Percentiles rank a stretch among this genome's conserved stretches.
These are phyloP conservation scores for Filobasidium wieringae DNA, from an alignment of 768 basidiomycete species.

Conservation along the genomic window DNA sequence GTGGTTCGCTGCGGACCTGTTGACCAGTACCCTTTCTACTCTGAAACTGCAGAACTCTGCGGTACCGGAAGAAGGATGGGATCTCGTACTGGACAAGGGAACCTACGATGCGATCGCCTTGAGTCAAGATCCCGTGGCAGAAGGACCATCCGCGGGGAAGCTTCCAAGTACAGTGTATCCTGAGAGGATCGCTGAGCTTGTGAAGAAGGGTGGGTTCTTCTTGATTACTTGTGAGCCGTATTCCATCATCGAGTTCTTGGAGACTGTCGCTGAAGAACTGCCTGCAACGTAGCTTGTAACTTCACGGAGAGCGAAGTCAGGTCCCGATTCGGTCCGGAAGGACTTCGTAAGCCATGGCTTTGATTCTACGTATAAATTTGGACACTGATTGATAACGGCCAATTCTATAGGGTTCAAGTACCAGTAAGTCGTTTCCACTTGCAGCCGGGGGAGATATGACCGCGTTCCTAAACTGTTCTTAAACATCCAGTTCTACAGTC, in stretches of 20 bases:
- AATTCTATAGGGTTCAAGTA: constrained; percentile 23
- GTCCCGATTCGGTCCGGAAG: constrained; percentile 26
- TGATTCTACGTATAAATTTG: neutral
- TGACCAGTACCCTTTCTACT: constrained; percentile 2
- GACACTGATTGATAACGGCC: neutral
- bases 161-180: constrained; percentile 39
- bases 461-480: neutral
- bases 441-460: no score
- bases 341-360: constrained; percentile 23
- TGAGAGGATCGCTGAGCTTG: constrained; percentile 29
- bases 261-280: neutral
- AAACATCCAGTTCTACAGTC: constrained; percentile 26
- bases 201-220: constrained; percentile 38
- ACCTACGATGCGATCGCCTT: constrained; percentile 43
- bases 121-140: constrained; percentile 20
- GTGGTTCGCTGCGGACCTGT: neutral
- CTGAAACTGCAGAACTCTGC: neutral
- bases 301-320: constrained; percentile 41
- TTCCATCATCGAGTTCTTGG: neutral
- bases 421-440: constrained; percentile 15
- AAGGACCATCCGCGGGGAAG: constrained; percentile 18
- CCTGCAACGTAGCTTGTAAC: constrained; percentile 32
- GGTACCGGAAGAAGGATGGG: constrained; percentile 30
- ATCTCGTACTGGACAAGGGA: constrained; percentile 41
- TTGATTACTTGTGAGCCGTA: constrained; percentile 37